These are phyloP conservation scores for Vigna unguiculata DNA, from an alignment of 306 rosid species.

Conservation along the genomic window DNA sequence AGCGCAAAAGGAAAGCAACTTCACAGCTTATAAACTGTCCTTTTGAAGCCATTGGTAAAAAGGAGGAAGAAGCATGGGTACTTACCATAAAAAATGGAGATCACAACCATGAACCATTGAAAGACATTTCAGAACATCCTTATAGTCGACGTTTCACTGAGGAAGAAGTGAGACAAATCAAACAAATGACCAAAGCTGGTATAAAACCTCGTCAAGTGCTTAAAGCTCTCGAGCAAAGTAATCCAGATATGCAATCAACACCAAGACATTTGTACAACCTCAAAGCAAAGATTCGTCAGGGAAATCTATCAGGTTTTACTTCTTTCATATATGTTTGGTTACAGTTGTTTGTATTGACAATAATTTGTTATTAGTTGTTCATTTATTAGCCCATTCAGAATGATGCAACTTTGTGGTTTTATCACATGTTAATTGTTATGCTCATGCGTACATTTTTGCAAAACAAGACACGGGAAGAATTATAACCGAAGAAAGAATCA, in stretches of 20 bases:
- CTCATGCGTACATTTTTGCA: neutral
- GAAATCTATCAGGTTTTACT: conserved; percentile 69
- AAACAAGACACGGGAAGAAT: neutral
- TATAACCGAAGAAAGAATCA: conserved; percentile 8
- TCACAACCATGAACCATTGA: conserved; percentile 80
- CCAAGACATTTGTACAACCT: conserved; percentile 85
- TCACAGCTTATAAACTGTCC: conserved; percentile 86
- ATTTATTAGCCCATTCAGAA: neutral
- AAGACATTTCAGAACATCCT: conserved; percentile 85
- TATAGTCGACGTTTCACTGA: conserved; percentile 75
- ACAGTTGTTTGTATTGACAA: conserved; percentile 6
- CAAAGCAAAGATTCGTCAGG: conserved; percentile 83
- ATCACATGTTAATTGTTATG: neutral
- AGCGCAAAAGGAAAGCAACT: conserved; percentile 74
- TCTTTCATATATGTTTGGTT: neutral
- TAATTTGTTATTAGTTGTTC: conserved; percentile 20
- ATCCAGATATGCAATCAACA: conserved; percentile 80
- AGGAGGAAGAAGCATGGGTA: conserved; percentile 70
- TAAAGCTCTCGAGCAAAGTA: conserved; percentile 72
- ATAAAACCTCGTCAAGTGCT: conserved; percentile 81
- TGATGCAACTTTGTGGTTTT: neutral
- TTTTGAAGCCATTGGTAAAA: conserved; percentile 80
- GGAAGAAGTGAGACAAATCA: conserved; percentile 75
- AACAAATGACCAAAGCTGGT: conserved; percentile 80
- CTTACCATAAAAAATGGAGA: conserved; percentile 71